These are phyloP conservation scores for Ganoderma lucidum DNA, from an alignment of 1,284 basidiomycete species.

Conservation along the genomic window DNA sequence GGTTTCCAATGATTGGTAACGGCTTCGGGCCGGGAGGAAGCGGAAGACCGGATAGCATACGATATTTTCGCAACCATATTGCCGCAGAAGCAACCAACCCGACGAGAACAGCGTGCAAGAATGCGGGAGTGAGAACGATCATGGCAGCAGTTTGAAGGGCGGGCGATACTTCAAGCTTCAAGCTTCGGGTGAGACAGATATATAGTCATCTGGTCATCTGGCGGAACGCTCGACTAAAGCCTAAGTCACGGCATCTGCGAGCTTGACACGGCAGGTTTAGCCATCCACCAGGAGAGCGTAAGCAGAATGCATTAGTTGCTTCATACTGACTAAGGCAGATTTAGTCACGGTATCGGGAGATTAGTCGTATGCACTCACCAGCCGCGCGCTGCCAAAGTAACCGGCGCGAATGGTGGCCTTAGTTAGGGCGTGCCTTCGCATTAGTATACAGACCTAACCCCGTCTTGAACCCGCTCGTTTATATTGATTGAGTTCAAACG, in stretches of 20 bases:
- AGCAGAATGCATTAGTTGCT: too few relatives aligned
- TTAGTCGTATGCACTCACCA: not conserved
- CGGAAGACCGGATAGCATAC: not conserved
- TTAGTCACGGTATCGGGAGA: not conserved
- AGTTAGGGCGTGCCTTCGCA: not conserved
- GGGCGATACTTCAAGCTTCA: not conserved
- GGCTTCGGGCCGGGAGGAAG: not conserved
- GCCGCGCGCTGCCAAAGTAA: not conserved
- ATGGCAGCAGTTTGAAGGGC: not conserved
- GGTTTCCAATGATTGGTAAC: not conserved
- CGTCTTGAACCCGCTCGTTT: not conserved
- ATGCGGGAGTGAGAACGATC: not conserved
- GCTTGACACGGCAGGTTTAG: not conserved
- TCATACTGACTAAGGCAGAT: not conserved
- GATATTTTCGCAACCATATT: not conserved
- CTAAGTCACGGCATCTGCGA: not conserved
- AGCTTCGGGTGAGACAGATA: not conserved
- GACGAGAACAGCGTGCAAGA: not conserved
- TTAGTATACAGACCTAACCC: not conserved
- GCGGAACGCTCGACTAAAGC: not conserved
- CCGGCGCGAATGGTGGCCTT: not conserved
- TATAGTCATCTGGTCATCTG: not conserved
- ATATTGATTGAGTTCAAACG: not conserved
- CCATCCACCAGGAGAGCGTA: not conserved
- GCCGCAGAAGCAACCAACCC: not conserved